These are phyloP conservation scores for Ceriops tagal DNA, from an alignment of 345 rosid species.

Conservation along the genomic window DNA sequence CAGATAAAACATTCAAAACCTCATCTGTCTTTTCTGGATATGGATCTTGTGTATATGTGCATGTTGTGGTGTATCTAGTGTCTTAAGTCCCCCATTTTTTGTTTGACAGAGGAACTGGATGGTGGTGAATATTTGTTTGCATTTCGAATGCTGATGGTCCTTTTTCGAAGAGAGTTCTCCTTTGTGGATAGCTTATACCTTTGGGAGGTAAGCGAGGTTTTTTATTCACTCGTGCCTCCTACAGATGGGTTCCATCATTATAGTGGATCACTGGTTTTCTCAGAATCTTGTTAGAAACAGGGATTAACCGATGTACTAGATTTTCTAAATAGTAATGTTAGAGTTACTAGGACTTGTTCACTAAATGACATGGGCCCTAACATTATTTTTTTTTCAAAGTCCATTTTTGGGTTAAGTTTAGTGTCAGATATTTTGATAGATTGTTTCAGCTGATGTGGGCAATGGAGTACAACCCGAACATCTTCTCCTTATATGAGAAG, in stretches of 20 bases:
- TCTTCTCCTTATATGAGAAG: conserved; percentile 58
- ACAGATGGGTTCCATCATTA: too few species aligned
- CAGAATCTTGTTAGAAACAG: not conserved
- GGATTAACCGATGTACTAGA: not conserved
- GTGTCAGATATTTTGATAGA: conserved; percentile 27
- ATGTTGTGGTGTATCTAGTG: too few species aligned
- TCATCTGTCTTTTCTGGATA: too few species aligned
- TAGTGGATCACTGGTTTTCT: not conserved
- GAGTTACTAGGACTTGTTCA: too few species aligned
- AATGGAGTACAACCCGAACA: conserved; percentile 91
- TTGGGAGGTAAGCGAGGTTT: conserved; percentile 75
- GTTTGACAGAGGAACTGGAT: conserved; percentile 73
- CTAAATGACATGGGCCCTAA: too few species aligned
- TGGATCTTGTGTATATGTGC: too few species aligned
- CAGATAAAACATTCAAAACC: too few species aligned
- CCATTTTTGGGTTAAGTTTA: conserved; percentile 10
- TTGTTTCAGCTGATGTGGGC: conserved; percentile 89
- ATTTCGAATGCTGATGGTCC: conserved; percentile 94
- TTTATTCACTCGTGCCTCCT: not conserved
- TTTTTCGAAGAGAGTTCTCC: conserved; percentile 91
- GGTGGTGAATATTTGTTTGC: conserved; percentile 96
- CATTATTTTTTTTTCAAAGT: not conserved
- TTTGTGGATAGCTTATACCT: conserved; percentile 78
- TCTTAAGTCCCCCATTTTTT: conserved; percentile 4
- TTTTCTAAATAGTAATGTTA: too few species aligned